phyloP scores from a whole-genome alignment of 768 basidiomycete species.

The Rhizopogon sp. region DNA sequence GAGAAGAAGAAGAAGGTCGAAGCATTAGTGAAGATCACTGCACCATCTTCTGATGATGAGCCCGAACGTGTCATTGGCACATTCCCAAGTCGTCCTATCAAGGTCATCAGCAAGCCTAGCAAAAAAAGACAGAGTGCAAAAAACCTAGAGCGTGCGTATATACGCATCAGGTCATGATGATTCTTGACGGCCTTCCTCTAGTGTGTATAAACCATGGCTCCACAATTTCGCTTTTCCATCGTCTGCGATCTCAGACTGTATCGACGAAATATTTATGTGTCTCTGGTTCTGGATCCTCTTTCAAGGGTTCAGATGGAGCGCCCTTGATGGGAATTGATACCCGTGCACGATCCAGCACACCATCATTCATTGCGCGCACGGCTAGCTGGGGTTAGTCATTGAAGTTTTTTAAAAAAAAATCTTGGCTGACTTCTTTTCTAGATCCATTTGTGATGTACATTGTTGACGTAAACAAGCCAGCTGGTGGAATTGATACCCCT shows the following conservation, averaged over 20 bases:
- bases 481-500: slow-evolving; percentile 69
- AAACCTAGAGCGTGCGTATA: slow-evolving; percentile 79
- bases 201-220: slow-evolving; percentile 96
- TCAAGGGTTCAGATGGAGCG: slow-evolving; percentile 90
- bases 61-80: slow-evolving; percentile 80
- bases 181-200: slow-evolving; percentile 26
- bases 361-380: slow-evolving; percentile 86
- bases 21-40: slow-evolving; percentile 85
- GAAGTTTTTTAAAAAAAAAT: too few relatives aligned
- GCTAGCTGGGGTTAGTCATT: slow-evolving; percentile 75
- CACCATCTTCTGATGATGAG: slow-evolving; percentile 74
- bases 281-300: slow-evolving; percentile 86
- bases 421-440: slow-evolving; percentile 19
- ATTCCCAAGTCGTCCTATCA: slow-evolving; percentile 93
- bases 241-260: slow-evolving; percentile 91
- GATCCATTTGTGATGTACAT: slow-evolving; percentile 98
- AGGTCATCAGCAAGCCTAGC: slow-evolving; percentile 97
- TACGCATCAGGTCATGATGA: slow-evolving; percentile 9
- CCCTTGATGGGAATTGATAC: slow-evolving; percentile 78
- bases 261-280: slow-evolving; percentile 96
- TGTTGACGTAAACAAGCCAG: slow-evolving; percentile 85
- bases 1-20: slow-evolving; percentile 96
- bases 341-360: slow-evolving; percentile 64
- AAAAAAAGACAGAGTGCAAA: slow-evolving; percentile 95
- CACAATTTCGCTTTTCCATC: slow-evolving; percentile 92